A percentile compares a stretch with the other conserved stretches of the same genome.
These are phyloP conservation scores for Apiospora sp. DNA, from an alignment of 2,329 filamentous ascomycete genomes.

Conservation along the genomic window DNA sequence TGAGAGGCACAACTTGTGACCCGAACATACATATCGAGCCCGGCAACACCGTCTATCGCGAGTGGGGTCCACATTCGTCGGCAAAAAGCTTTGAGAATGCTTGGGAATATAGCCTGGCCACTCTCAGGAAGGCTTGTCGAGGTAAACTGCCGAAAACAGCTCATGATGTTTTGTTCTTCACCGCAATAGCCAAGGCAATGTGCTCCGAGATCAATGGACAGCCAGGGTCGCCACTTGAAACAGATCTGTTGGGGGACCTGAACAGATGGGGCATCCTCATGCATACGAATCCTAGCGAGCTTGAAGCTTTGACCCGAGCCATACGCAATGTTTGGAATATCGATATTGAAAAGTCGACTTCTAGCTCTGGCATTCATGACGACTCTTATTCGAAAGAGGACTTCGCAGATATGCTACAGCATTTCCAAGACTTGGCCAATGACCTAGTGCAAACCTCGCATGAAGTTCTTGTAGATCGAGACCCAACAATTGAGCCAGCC, in stretches of 20 bases:
- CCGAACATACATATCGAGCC: no score
- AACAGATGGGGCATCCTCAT: not conserved
- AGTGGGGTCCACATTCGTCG: not conserved
- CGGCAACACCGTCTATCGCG: not conserved
- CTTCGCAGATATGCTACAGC: not conserved
- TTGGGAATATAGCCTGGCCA: not conserved
- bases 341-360: not conserved
- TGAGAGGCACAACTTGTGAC: no score
- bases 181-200: not conserved
- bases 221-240: not conserved
- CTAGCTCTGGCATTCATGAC: not conserved
- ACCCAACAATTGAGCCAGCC: no score
- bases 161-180: not conserved
- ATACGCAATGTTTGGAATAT: not conserved
- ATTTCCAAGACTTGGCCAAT: not conserved
- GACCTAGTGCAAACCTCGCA: not conserved
- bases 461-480: not conserved
- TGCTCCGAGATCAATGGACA: not conserved
- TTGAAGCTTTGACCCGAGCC: not conserved
- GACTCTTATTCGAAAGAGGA: fast-evolving
- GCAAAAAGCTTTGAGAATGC: not conserved
- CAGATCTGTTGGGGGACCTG: not conserved
- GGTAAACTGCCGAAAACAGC: not conserved
- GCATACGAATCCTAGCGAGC: not conserved
- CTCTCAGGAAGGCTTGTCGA: not conserved